Percentiles rank a stretch among this genome's conserved stretches.
phyloP scores from a whole-genome alignment of 306 rosid genomes.

The Begonia masoniana region DNA sequence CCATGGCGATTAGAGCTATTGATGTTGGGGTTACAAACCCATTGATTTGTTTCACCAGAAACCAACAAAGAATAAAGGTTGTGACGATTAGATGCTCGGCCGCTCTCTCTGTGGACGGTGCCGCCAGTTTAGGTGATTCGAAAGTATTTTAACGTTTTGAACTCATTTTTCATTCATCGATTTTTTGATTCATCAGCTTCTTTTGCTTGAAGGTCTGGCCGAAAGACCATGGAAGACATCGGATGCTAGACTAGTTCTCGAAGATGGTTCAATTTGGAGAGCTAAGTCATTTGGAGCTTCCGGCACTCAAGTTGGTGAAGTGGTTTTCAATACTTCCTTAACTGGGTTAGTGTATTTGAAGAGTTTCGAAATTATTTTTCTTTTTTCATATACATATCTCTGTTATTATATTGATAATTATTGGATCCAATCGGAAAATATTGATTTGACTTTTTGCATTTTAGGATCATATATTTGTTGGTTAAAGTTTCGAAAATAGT shows the following conservation, averaged over 20 bases:
- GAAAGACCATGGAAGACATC: conserved; percentile 83
- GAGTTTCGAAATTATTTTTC: not conserved
- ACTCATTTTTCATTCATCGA: too few relatives aligned
- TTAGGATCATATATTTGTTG: too few relatives aligned
- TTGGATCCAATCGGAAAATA: too few relatives aligned
- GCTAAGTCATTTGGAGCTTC: conserved; percentile 91
- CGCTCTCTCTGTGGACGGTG: conserved; percentile 5
- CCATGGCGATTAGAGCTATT: conserved; percentile 31
- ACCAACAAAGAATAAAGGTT: conserved; percentile 11
- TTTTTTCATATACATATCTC: not conserved
- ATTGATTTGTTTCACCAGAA: conserved; percentile 6
- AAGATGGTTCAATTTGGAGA: conserved; percentile 95
- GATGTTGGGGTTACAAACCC: conserved; percentile 17
- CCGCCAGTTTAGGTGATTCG: conserved; percentile 17
- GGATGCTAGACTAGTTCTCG: conserved; percentile 83
- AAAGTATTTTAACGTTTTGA: not conserved
- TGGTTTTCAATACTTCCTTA: conserved; percentile 84
- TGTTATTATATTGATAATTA: not conserved
- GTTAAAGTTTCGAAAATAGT: too few relatives aligned
- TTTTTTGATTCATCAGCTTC: not conserved
- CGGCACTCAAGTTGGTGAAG: conserved; percentile 98
- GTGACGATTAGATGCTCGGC: conserved; percentile 33
- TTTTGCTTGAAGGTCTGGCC: conserved; percentile 28
- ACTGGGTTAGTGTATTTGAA: conserved; percentile 48
- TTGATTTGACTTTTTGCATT: too few relatives aligned